A percentile compares a stretch with the other conserved stretches of the same genome.
Conservation (phyloP, 2,329 filamentous ascomycete species). For the Fusarium mangiferae region DNA sequence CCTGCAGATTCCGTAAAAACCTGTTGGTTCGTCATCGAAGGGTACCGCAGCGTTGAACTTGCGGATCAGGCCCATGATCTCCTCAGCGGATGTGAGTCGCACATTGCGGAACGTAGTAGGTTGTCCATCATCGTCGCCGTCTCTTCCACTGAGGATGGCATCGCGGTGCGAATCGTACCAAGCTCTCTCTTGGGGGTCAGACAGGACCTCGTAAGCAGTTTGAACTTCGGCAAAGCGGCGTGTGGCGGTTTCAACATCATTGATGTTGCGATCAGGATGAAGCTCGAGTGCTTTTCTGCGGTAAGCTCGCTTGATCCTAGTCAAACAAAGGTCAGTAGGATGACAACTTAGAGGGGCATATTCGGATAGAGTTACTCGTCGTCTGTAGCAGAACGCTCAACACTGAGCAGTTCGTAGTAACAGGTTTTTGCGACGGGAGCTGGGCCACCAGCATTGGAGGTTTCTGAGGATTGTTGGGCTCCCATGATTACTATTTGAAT, state of each 20-base stretch:
- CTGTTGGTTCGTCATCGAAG: slow-evolving; percentile 80
- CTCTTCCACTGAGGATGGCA: slow-evolving; percentile 78
- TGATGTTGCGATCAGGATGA: slow-evolving; percentile 93
- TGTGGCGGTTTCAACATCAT: slow-evolving; percentile 85
- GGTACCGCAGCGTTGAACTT: slow-evolving; percentile 82
- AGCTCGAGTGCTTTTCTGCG: slow-evolving; percentile 89
- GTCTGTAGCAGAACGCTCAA: slow-evolving; percentile 78
- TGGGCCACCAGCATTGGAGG: slow-evolving; percentile 48
- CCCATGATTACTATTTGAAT: slow-evolving; percentile 55
- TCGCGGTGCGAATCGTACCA: slow-evolving; percentile 98
- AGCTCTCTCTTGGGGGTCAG: slow-evolving; percentile 91
- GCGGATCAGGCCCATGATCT: slow-evolving; percentile 81
- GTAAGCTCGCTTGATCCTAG: slow-evolving; percentile 92
- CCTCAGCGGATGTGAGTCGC: slow-evolving; percentile 80
- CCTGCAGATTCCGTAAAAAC: slow-evolving; percentile 85
- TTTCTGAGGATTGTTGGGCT: slow-evolving; percentile 63
- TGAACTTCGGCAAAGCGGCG: slow-evolving; percentile 90
- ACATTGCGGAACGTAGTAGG: slow-evolving; percentile 74
- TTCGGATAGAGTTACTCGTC: slow-evolving; percentile 71
- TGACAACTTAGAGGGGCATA: neutral
- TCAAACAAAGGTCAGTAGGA: neutral
- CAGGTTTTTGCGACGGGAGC: slow-evolving; percentile 70
- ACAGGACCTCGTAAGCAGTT: slow-evolving; percentile 93
- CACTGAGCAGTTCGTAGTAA: slow-evolving; percentile 85
- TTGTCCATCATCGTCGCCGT: slow-evolving; percentile 57